These are phyloP conservation scores for Aristolochia californica DNA, from an alignment of 164 flowering plant genomes.

Conservation along the genomic window DNA sequence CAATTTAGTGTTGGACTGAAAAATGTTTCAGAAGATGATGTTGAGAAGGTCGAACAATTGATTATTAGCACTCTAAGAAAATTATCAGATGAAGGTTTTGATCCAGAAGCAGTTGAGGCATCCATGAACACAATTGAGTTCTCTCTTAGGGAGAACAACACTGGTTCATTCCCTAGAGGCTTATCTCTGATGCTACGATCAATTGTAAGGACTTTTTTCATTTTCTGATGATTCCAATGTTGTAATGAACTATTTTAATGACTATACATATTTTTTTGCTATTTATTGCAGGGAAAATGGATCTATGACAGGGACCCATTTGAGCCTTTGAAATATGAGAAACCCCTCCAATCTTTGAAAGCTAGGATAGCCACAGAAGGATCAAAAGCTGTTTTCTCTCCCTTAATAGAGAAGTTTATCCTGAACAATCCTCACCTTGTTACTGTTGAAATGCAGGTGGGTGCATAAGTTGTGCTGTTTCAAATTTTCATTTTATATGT, in stretches of 20 bases:
- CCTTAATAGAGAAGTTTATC: slow-evolving; percentile 74
- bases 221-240: neutral
- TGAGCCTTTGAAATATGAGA: slow-evolving; percentile 88
- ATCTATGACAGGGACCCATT: slow-evolving; percentile 96
- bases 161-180: slow-evolving; percentile 98
- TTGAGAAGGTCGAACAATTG: slow-evolving; percentile 79
- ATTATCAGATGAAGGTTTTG: slow-evolving; percentile 82
- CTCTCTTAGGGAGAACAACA: slow-evolving; percentile 92
- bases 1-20: slow-evolving; percentile 89
- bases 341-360: slow-evolving; percentile 67
- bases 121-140: slow-evolving; percentile 98
- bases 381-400: slow-evolving; percentile 89
- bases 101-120: slow-evolving; percentile 84
- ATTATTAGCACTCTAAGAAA: slow-evolving; percentile 53
- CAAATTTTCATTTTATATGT: too few relatives aligned
- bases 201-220: slow-evolving; percentile 37
- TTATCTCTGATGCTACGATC: slow-evolving; percentile 94
- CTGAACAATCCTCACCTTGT: slow-evolving; percentile 83
- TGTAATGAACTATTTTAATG: too few relatives aligned
- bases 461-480: too few relatives aligned
- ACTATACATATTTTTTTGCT: slow-evolving; percentile 4
- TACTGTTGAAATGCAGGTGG: slow-evolving; percentile 94
- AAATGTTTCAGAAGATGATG: slow-evolving; percentile 75
- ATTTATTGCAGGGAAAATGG: slow-evolving; percentile 71
- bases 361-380: slow-evolving; percentile 77